phyloP scores from a whole-genome alignment of 768 basidiomycete genomes.

The Podaxis rugospora region DNA sequence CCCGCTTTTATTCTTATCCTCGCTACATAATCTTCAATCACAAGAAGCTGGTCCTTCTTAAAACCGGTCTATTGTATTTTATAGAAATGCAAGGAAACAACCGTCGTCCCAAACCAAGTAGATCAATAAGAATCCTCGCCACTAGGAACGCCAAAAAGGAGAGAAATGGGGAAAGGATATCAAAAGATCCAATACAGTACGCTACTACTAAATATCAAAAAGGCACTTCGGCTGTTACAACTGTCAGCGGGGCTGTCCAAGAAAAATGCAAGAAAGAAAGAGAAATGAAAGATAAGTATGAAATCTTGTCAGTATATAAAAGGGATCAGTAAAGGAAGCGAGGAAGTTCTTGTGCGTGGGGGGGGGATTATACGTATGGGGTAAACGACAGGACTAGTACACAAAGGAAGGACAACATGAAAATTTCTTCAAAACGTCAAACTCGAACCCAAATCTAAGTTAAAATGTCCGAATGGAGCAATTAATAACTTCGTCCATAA shows the following conservation, averaged over 20 bases:
- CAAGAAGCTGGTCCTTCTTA: background rate
- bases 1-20: too few species aligned
- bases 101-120: background rate
- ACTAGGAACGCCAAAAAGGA: background rate
- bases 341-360: background rate
- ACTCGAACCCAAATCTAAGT: background rate
- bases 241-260: background rate
- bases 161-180: background rate
- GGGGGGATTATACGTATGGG: background rate
- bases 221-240: background rate
- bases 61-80: background rate
- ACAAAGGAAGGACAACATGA: background rate
- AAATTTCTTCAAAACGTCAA: background rate
- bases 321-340: too few species aligned
- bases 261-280: background rate
- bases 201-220: background rate
- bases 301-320: background rate
- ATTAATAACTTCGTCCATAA: slow-evolving; percentile 8
- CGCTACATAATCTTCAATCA: too few species aligned
- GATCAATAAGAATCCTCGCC: background rate
- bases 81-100: background rate
- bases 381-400: background rate
- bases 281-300: background rate
- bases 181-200: background rate
- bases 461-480: background rate